These are phyloP conservation scores for Pyrenopolyporus hunteri DNA, from an alignment of 495 filamentous ascomycete genomes.

Conservation along the genomic window DNA sequence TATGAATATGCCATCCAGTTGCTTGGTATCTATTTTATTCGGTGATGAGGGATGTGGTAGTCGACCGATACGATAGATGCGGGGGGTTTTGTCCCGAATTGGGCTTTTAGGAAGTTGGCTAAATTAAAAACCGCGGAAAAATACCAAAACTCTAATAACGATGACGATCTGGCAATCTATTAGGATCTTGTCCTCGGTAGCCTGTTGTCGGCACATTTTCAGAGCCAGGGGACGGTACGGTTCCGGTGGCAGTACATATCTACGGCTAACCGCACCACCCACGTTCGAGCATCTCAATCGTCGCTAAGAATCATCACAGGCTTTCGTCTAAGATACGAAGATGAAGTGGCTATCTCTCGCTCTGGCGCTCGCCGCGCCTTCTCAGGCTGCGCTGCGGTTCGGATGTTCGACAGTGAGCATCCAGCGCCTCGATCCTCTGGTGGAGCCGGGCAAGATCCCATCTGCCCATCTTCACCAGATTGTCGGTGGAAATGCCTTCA, in stretches of 20 bases:
- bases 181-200: not conserved
- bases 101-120: constrained; percentile 24
- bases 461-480: constrained; percentile 60
- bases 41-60: constrained; percentile 1
- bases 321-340: constrained; percentile 19
- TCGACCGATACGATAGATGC: constrained; percentile 21
- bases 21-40: not conserved
- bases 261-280: constrained; percentile 5
- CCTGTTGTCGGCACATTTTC: constrained; percentile 30
- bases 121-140: constrained; percentile 33
- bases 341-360: constrained; percentile 55
- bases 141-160: constrained; percentile 12
- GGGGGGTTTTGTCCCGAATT: constrained; percentile 30
- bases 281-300: constrained; percentile 4
- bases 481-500: constrained; percentile 58
- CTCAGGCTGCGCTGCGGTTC: constrained; percentile 56
- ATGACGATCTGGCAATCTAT: constrained; percentile 26
- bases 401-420: constrained; percentile 56
- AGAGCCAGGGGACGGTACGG: not conserved
- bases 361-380: constrained; percentile 47
- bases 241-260: constrained; percentile 11
- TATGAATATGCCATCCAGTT: not conserved
- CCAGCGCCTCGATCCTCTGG: constrained; percentile 57
- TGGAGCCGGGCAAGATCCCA: constrained; percentile 53
- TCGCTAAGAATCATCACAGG: constrained; percentile 1